Base-by-base conservation (phyloP, 1,284 basidiomycete species). In the Exobasidium cylindrosporum region DNA sequence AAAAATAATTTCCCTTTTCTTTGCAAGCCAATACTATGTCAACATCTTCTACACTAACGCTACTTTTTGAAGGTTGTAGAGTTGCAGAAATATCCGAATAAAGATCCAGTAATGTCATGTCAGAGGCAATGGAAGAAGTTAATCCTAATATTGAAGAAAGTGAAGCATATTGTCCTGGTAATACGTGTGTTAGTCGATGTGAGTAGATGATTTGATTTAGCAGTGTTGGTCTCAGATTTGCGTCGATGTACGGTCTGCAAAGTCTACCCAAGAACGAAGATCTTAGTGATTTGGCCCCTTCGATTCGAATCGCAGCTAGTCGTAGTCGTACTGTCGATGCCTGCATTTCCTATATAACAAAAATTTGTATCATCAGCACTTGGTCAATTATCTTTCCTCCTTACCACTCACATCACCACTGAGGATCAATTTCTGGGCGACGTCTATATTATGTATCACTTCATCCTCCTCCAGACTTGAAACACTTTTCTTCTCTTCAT, bases 11-110 rank as follows among this genome's bases (percentile, higher is more conserved):
- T 1, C 91, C 87, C 56, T 86, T 86, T 78, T 96, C 93, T 49
- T 85, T 85, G 11, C 91, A 86, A 44, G 84, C 84, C 74, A 96
- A 86, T 0, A 96, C 85, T 44, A 97, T 79, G 76, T 97, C 92
- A n/a, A 97, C 87, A 69, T 92, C 91, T 35, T 87, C 85, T 17
- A 40, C 35, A 7, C 10, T 40, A 40, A 40, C 35, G 7, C 35
- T 17, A 7, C 7, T 40, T 13, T 50, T 24, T 6, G 86, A 85
- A 0, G 85, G 84, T 67, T 91, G 88, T 14, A 98, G 82, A 40
- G 84, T 84, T 0, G 89, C 87, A 10, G 89, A 85, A 53, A 97
- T 85, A 26, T 85, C 81, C 29, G 84, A 82, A 77, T 92, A 95
- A 30, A 94, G 83, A 67, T 89, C 90, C 4, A 92, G 87, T 55